These are phyloP conservation scores for Atalantia buxifolia DNA, from an alignment of 345 rosid species.

Conservation along the genomic window DNA sequence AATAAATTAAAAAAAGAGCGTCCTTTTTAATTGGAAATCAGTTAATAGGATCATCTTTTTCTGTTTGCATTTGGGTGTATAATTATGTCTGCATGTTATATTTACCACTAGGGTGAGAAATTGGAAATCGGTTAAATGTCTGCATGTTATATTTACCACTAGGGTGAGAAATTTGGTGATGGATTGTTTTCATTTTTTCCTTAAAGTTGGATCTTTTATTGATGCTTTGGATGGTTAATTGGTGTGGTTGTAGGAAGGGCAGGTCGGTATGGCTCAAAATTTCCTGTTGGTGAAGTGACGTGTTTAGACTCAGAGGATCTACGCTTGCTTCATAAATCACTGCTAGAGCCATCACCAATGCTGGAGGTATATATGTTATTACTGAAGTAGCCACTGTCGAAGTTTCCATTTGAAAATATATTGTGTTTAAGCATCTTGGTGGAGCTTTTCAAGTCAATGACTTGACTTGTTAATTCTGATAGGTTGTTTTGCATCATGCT, in stretches of 20 bases:
- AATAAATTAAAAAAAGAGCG: background rate
- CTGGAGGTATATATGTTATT: constrained; percentile 51
- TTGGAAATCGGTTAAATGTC: too few relatives aligned
- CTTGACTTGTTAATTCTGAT: background rate
- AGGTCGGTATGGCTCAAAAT: constrained; percentile 85
- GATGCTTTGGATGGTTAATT: background rate
- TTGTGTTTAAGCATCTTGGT: background rate
- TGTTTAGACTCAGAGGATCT: constrained; percentile 64
- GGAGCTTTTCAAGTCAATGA: background rate
- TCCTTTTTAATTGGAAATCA: background rate
- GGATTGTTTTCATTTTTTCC: background rate
- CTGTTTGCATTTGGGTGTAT: background rate
- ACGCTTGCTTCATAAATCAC: constrained; percentile 70
- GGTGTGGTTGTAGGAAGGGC: constrained; percentile 61
- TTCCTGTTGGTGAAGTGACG: constrained; percentile 90
- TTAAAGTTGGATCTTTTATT: background rate
- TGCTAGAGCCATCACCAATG: constrained; percentile 63
- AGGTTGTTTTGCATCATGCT: background rate
- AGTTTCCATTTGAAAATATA: background rate
- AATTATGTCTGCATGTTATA: background rate
- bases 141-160: background rate
- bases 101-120: background rate
- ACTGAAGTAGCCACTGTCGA: background rate
- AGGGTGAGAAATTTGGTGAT: background rate
- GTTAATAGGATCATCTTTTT: background rate